A percentile compares a stretch with the other conserved stretches of the same genome.
These are phyloP conservation scores for Mucor irregularis DNA, from an alignment of 371 early-diverging fungal genomes.

Conservation along the genomic window DNA sequence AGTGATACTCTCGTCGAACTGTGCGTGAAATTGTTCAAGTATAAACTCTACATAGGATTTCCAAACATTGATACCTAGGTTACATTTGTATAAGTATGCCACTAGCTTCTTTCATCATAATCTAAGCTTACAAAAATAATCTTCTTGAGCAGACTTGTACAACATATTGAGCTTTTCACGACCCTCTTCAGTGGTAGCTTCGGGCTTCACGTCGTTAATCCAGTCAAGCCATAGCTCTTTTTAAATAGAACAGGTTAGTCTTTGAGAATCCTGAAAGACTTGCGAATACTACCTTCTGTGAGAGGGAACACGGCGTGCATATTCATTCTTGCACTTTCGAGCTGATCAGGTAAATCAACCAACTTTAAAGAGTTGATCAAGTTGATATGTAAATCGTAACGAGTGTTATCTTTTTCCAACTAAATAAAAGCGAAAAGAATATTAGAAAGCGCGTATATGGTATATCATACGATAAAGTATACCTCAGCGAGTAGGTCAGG, in stretches of 20 bases:
- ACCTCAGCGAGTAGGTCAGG: constrained; percentile 33
- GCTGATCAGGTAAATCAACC: constrained; percentile 38
- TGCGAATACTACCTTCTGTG: constrained; percentile 47
- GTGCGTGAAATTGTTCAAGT: constrained; percentile 26
- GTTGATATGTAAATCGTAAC: constrained; percentile 38
- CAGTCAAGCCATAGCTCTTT: constrained; percentile 69
- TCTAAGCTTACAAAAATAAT: constrained; percentile 59
- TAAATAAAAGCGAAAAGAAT: not conserved
- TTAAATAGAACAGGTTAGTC: not conserved
- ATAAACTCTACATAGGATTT: constrained; percentile 52
- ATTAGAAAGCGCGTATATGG: no score
- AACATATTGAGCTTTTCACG: constrained; percentile 40
- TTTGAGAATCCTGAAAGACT: not conserved
- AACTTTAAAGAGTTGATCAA: constrained; percentile 29
- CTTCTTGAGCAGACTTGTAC: constrained; percentile 50
- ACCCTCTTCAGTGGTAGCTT: constrained; percentile 33
- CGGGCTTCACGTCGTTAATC: constrained; percentile 57
- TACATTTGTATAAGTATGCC: constrained; percentile 5
- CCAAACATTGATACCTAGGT: constrained; percentile 66
- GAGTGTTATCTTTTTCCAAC: constrained; percentile 31
- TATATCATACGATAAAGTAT: no score
- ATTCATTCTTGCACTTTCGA: constrained; percentile 49
- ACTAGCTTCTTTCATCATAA: not conserved
- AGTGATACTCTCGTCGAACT: constrained; percentile 29
- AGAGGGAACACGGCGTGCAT: constrained; percentile 65